Evolutionary conservation across 495 filamentous ascomycete genomes (phyloP).

Genomic region (Penicillium canariense): DNA sequence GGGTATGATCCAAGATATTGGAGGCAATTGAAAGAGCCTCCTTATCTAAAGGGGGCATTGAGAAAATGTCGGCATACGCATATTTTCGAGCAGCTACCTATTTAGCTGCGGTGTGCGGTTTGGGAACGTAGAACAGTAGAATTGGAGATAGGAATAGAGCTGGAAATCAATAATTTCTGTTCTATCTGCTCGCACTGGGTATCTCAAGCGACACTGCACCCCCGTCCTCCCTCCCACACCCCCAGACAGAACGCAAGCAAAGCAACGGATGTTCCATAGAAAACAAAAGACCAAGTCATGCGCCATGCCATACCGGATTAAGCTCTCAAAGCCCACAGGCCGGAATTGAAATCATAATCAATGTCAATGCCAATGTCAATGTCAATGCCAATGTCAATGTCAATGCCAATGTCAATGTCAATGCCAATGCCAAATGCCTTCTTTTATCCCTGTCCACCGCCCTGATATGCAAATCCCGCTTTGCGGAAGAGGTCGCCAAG

Average conservation of each 20-base stretch:
- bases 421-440: background rate
- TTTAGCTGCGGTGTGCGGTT: background rate
- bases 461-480: conserved; percentile 40
- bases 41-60: background rate
- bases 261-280: conserved; percentile 7
- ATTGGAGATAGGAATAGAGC: background rate
- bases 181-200: conserved; percentile 22
- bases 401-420: too few species aligned
- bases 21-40: background rate
- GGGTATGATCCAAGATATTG: conserved; percentile 59
- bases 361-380: too few species aligned
- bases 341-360: background rate
- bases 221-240: conserved; percentile 8
- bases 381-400: too few species aligned
- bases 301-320: conserved; percentile 10
- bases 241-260: conserved; percentile 1
- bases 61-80: background rate
- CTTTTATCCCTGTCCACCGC: conserved; percentile 18
- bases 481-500: conserved; percentile 43
- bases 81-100: background rate
- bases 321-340: background rate
- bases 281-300: conserved; percentile 12
- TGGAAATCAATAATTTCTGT: background rate
- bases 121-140: background rate
- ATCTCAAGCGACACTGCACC: conserved; percentile 30